phyloP scores from a whole-genome alignment of 768 basidiomycete species.

The Boletus rex-veris region DNA sequence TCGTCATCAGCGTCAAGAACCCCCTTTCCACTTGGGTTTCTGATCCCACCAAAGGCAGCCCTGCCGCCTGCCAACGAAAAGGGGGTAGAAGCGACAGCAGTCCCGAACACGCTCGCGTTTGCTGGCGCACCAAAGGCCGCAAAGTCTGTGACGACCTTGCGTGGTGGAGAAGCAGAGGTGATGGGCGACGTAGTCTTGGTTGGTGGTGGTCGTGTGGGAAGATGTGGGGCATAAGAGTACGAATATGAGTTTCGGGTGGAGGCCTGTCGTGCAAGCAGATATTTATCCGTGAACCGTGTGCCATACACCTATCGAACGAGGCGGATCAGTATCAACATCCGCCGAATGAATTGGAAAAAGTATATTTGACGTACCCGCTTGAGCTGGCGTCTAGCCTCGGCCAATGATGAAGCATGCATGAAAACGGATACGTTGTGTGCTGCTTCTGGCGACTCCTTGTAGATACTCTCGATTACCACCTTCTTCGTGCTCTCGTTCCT shows the following conservation, averaged over 20 bases:
- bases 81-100: slow-evolving; percentile 76
- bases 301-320: slow-evolving; percentile 66
- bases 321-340: slow-evolving; percentile 5
- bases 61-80: slow-evolving; percentile 76
- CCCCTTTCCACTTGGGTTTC: slow-evolving; percentile 37
- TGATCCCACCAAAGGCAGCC: slow-evolving; percentile 81
- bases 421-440: slow-evolving; percentile 88
- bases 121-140: slow-evolving; percentile 78
- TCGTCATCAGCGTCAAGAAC: slow-evolving; percentile 65
- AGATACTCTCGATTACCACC: slow-evolving; percentile 94
- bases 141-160: slow-evolving; percentile 87
- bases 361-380: slow-evolving; percentile 57
- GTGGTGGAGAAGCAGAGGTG: slow-evolving; percentile 60
- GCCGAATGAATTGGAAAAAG: not conserved
- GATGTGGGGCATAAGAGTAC: slow-evolving; percentile 52
- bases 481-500: slow-evolving; percentile 97
- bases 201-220: slow-evolving; percentile 41
- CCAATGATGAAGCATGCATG: slow-evolving; percentile 63
- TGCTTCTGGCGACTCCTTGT: slow-evolving; percentile 86
- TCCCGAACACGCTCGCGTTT: slow-evolving; percentile 76
- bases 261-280: slow-evolving; percentile 69
- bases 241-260: slow-evolving; percentile 50
- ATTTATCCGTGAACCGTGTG: slow-evolving; percentile 97
- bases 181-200: slow-evolving; percentile 32
- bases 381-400: slow-evolving; percentile 71